These are phyloP conservation scores for Adansonia rubrostipa DNA, from an alignment of 441 rosid genomes.

Conservation along the genomic window DNA sequence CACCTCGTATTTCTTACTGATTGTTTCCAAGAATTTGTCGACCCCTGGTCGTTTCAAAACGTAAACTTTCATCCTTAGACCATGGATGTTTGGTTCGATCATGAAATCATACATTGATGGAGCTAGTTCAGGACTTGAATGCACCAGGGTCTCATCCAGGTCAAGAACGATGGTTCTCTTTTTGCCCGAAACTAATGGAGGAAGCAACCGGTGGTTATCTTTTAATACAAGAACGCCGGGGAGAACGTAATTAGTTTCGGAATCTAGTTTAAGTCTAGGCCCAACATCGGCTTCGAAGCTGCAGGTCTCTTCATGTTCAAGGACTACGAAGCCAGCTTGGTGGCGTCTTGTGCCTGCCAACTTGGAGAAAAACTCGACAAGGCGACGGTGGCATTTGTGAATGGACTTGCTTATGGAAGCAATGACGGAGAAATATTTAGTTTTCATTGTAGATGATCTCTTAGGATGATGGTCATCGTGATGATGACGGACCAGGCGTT, in stretches of 20 bases:
- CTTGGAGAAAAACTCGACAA: constrained; percentile 18
- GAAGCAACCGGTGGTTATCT: constrained; percentile 29
- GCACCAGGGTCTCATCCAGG: constrained; percentile 84
- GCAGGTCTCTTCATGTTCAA: not conserved
- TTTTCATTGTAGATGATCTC: not conserved
- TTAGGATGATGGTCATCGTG: not conserved
- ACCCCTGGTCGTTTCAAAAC: constrained; percentile 87
- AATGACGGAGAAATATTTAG: not conserved
- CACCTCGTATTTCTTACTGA: constrained; percentile 60
- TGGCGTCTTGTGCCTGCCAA: not conserved
- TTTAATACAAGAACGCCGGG: not conserved
- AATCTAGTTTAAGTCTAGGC: not conserved
- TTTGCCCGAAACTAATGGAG: constrained; percentile 44
- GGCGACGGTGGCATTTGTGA: constrained; percentile 1
- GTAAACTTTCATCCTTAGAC: constrained; percentile 55
- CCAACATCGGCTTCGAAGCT: not conserved
- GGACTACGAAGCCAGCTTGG: not conserved
- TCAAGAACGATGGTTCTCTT: constrained; percentile 74
- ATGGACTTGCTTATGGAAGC: constrained; percentile 7
- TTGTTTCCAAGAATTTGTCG: constrained; percentile 58
- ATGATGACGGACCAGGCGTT: not conserved
- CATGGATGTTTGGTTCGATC: constrained; percentile 63
- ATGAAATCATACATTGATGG: constrained; percentile 59
- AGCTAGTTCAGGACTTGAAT: constrained; percentile 69
- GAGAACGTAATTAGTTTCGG: too few relatives aligned